A percentile compares a stretch with the other conserved stretches of the same genome.
Conservation (phyloP, 768 basidiomycete species). For the Boletus rubescentipes region DNA sequence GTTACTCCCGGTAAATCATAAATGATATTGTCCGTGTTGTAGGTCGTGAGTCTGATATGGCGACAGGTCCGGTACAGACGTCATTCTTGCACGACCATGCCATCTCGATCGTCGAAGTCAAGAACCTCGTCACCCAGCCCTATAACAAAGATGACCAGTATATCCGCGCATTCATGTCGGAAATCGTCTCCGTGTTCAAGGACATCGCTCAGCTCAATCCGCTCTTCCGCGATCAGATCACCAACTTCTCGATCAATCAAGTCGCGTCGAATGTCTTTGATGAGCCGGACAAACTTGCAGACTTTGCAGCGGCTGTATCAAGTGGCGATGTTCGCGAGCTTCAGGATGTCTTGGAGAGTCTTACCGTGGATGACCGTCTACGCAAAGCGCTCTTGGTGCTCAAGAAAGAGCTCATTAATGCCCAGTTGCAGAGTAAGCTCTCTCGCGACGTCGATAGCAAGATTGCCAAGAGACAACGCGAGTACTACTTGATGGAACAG, state of each 20-base stretch:
- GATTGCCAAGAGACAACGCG: conserved; percentile 90
- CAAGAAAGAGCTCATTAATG: conserved; percentile 98
- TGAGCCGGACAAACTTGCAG: conserved; percentile 95
- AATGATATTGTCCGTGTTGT: too few relatives aligned
- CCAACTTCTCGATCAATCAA: conserved; percentile 93
- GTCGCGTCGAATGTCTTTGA: conserved; percentile 93
- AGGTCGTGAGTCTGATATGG: not conserved
- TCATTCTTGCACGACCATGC: conserved; percentile 79
- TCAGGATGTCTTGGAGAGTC: conserved; percentile 89
- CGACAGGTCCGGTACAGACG: conserved; percentile 67
- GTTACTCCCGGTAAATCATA: conserved; percentile 21
- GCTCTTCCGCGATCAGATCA: conserved; percentile 97
- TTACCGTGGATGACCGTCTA: conserved; percentile 83
- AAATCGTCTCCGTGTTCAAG: conserved; percentile 97
- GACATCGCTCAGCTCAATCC: conserved; percentile 97
- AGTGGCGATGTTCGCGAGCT: conserved; percentile 90
- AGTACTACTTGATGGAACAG: conserved; percentile 97
- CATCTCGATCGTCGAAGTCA: conserved; percentile 86
- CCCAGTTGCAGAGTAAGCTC: conserved; percentile 91
- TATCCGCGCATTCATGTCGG: conserved; percentile 93
- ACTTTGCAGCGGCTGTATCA: conserved; percentile 95
- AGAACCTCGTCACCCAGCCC: conserved; percentile 76
- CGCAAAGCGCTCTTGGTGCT: conserved; percentile 88
- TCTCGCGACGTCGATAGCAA: conserved; percentile 91
- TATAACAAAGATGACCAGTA: conserved; percentile 94